Percentiles rank a stretch among this genome's conserved stretches.
Evolutionary conservation across 2,329 filamentous ascomycete genomes (phyloP).

Genomic region (Colletotrichum caudatum): DNA sequence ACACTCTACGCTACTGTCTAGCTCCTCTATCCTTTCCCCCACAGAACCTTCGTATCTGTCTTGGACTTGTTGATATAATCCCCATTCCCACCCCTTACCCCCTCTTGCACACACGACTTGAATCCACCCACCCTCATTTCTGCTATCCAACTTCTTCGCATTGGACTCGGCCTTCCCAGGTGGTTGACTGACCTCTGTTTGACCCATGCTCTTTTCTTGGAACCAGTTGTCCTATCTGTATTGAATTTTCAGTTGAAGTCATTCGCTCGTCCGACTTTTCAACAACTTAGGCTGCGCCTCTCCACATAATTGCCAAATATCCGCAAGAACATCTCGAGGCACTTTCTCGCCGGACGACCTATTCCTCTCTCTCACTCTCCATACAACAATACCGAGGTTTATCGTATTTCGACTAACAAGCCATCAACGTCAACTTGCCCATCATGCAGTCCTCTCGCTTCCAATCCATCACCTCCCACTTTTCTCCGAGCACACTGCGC

Average conservation of each 20-base stretch:
- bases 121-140: neutral
- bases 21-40: neutral
- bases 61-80: slow-evolving; percentile 21
- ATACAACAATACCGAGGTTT: neutral
- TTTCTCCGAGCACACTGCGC: slow-evolving; percentile 62
- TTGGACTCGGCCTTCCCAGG: slow-evolving; percentile 10
- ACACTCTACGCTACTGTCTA: slow-evolving; percentile 12
- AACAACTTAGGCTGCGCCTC: slow-evolving; percentile 50
- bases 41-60: neutral
- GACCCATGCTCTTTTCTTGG: slow-evolving; percentile 39
- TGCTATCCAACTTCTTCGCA: neutral
- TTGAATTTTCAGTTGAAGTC: slow-evolving; percentile 45
- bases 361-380: neutral
- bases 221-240: slow-evolving; percentile 50
- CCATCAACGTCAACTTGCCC: slow-evolving; percentile 23
- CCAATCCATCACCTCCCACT: slow-evolving; percentile 63
- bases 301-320: slow-evolving; percentile 37
- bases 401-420: neutral
- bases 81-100: slow-evolving; percentile 11
- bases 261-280: slow-evolving; percentile 45
- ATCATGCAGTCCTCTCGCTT: slow-evolving; percentile 63
- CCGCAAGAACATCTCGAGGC: neutral
- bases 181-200: slow-evolving; percentile 19
- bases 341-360: neutral
- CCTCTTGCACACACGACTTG: neutral